A percentile compares a stretch with the other conserved stretches of the same genome.
phyloP scores from a whole-genome alignment of 345 rosid genomes.

The Syzygium aqueum region DNA sequence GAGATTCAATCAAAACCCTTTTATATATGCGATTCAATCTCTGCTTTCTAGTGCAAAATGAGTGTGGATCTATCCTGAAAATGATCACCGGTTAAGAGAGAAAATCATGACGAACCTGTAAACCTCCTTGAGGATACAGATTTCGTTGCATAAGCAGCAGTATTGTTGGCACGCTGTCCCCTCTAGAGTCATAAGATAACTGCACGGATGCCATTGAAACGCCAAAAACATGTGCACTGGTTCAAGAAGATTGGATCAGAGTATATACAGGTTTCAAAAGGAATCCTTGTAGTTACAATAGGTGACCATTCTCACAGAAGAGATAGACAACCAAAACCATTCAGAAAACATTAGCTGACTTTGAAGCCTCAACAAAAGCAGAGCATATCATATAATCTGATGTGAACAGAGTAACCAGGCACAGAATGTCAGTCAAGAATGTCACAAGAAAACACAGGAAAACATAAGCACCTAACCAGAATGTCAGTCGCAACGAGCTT shows the following conservation, averaged over 20 bases:
- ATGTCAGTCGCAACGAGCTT: not conserved
- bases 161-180: conserved; percentile 40
- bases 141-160: conserved; percentile 38
- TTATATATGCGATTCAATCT: not conserved
- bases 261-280: not conserved
- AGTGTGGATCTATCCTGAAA: not conserved
- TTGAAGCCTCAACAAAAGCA: not conserved
- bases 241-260: not conserved
- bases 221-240: conserved; percentile 43
- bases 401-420: not conserved
- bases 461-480: not conserved
- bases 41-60: not conserved
- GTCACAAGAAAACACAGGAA: too few species aligned
- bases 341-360: not conserved
- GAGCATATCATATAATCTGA: not conserved
- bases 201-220: conserved; percentile 46
- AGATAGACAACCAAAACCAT: not conserved
- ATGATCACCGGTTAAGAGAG: not conserved
- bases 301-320: not conserved
- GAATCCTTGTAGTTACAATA: not conserved
- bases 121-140: conserved; percentile 34
- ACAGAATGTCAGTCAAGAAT: too few species aligned
- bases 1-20: not conserved
- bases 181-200: conserved; percentile 36
- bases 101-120: conserved; percentile 20